Conservation (phyloP, 768 basidiomycete genomes). For the Amanita pseudoporphyria region DNA sequence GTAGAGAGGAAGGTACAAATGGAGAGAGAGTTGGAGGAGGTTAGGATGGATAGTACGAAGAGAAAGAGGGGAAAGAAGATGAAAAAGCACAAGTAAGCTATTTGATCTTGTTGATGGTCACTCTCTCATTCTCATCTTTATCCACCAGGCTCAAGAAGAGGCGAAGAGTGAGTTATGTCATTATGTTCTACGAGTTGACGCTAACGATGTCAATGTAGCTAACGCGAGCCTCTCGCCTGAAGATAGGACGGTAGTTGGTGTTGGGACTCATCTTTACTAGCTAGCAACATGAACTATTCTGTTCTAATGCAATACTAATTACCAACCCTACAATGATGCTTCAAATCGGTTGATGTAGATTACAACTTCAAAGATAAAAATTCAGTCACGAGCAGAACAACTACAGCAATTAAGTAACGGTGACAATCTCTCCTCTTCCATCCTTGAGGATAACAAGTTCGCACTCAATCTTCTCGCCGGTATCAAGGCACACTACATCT, state of each 20-base stretch:
- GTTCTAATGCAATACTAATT: not conserved
- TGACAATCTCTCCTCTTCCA: slow-evolving; percentile 83
- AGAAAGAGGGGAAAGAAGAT: slow-evolving; percentile 89
- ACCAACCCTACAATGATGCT: not conserved
- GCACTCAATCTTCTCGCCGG: slow-evolving; percentile 84
- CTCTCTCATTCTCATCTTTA: slow-evolving; percentile 1
- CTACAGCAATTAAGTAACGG: slow-evolving; percentile 50
- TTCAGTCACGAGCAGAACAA: no score
- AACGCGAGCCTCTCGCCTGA: slow-evolving; percentile 31
- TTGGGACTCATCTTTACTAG: slow-evolving; percentile 4
- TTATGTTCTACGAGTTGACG: not conserved
- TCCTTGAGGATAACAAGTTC: slow-evolving; percentile 90
- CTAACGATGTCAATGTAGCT: slow-evolving; percentile 25
- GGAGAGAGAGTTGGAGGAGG: slow-evolving; percentile 52
- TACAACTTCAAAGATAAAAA: not conserved
- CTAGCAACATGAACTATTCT: slow-evolving; percentile 1
- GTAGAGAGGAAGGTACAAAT: slow-evolving; percentile 42
- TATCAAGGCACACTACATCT: slow-evolving; percentile 85
- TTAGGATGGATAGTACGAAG: slow-evolving; percentile 72
- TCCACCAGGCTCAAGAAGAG: slow-evolving; percentile 74
- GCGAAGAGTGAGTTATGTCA: slow-evolving; percentile 54
- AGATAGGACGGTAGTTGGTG: slow-evolving; percentile 18
- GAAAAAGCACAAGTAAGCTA: slow-evolving; percentile 89
- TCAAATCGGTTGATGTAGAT: not conserved
- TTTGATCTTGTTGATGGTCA: slow-evolving; percentile 3